Conservation (phyloP, 2,329 filamentous ascomycete species). For the Exophiala xenobiotica region DNA sequence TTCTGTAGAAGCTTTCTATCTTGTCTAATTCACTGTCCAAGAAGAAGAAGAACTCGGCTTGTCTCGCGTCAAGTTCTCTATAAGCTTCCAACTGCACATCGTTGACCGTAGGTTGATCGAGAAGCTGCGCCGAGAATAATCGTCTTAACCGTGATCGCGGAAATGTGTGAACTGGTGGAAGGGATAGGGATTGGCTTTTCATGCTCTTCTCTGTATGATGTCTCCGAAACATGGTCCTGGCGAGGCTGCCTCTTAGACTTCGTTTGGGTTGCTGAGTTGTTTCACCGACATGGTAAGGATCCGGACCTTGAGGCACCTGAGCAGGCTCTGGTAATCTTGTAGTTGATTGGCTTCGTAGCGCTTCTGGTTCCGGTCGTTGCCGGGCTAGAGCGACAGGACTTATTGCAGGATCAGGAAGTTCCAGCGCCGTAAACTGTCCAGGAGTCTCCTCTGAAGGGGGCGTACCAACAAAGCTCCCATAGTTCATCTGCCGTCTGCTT, state of each 20-base stretch:
- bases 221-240: conserved; percentile 20
- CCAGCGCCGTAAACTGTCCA: conserved; percentile 49
- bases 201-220: conserved; percentile 6
- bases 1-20: conserved; percentile 83
- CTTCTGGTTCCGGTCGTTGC: not conserved
- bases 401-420: conserved; percentile 63
- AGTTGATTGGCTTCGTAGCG: not conserved
- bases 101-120: conserved; percentile 41
- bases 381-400: conserved; percentile 38
- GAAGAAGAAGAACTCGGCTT: conserved; percentile 84
- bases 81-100: conserved; percentile 57
- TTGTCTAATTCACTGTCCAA: conserved; percentile 84
- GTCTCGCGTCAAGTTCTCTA: conserved; percentile 67
- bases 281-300: conserved; percentile 25
- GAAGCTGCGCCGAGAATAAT: conserved; percentile 35
- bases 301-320: conserved; percentile 16
- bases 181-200: conserved; percentile 24
- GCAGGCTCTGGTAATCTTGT: conserved; percentile 17
- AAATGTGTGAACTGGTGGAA: conserved; percentile 30
- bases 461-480: conserved; percentile 64
- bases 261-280: conserved; percentile 10
- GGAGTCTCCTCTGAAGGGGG: conserved; percentile 35
- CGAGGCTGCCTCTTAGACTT: conserved; percentile 15
- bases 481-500: conserved; percentile 45
- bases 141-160: conserved; percentile 41